phyloP scores from a whole-genome alignment of 306 rosid species.

The Erythrophleum fordii region DNA sequence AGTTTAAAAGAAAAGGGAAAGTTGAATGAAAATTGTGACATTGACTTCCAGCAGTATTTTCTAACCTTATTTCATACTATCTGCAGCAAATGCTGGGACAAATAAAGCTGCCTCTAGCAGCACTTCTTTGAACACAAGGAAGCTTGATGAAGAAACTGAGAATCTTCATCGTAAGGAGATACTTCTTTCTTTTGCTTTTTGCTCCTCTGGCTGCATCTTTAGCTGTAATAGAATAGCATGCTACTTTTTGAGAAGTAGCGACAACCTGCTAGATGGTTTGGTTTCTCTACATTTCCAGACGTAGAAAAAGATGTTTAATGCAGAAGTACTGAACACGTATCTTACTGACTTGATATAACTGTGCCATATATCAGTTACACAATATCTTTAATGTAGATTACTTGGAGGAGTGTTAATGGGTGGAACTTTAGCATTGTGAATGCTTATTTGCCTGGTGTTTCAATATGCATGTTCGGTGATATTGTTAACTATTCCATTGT shows the following conservation, averaged over 20 bases:
- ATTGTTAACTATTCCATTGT: not conserved
- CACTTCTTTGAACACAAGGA: conserved; percentile 73
- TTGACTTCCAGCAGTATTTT: not conserved
- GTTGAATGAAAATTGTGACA: not conserved
- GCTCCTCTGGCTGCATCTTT: not conserved
- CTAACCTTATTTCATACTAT: conserved; percentile 6
- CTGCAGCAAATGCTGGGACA: conserved; percentile 68
- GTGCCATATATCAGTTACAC: not conserved
- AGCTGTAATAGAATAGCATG: not conserved
- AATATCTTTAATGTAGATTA: not conserved
- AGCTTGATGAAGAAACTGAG: conserved; percentile 80
- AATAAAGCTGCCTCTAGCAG: conserved; percentile 81
- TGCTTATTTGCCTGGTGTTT: not conserved
- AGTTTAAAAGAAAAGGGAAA: not conserved
- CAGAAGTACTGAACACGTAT: not conserved
- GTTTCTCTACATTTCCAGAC: not conserved
- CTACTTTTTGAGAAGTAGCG: not conserved
- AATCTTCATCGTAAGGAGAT: conserved; percentile 65
- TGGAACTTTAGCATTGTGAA: not conserved
- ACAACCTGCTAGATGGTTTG: conserved; percentile 1
- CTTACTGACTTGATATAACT: not conserved
- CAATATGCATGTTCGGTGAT: not conserved
- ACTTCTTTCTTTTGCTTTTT: not conserved
- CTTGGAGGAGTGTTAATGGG: not conserved
- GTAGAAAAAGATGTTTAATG: not conserved